Evolutionary conservation across 371 early-diverging fungal genomes (phyloP), one percentile per base, ranked within the genome.

Genomic region (Actinomucor elegans): DNA sequence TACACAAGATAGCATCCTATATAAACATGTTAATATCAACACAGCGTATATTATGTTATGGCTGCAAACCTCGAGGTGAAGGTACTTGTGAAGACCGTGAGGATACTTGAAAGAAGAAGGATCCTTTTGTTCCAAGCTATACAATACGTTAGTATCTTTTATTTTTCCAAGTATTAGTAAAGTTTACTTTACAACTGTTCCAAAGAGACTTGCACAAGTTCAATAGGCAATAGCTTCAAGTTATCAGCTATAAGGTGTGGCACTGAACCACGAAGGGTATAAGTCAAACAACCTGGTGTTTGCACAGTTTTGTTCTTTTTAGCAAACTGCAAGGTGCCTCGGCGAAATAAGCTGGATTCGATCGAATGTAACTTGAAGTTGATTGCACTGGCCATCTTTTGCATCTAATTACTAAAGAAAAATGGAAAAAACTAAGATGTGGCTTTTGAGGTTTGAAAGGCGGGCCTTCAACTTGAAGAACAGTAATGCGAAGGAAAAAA

Each of bases 241-340:
- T 77, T 84, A 35, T 92, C 90, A 2, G 85, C 81, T 18, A 88
- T 75, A 57, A 90, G 66, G 54, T 91, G 92, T 28, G 90, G 90
- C 11, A 88, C 86, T 5, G 88, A 74, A 7, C 90, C 92, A 28
- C 83, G 82, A 36, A 80, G 59, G 7, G 88, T 87, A 63, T 88
- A 86, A 44, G 83, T 77, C 47, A 91, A 56, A 65, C 83, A 89
- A 11, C 78, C 78, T 27, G 92, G 92, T 14, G 92, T 91, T 52
- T 85, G 66, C 3, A 79, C 58, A 9, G 53, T 54, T 23, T 69
- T 73, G 48, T 65, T 62, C 50, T 69, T 71, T 20, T 58, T 59
- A 0, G 58, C 57, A 21, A 86, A 77, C 7, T 66, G 56, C 2
- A 77, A 57, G 2, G 62, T 56, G 18, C 74, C 77, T 38, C 77